Base-by-base conservation (phyloP, 2,329 filamentous ascomycete genomes). In the Trichoderma oligosporum region DNA sequence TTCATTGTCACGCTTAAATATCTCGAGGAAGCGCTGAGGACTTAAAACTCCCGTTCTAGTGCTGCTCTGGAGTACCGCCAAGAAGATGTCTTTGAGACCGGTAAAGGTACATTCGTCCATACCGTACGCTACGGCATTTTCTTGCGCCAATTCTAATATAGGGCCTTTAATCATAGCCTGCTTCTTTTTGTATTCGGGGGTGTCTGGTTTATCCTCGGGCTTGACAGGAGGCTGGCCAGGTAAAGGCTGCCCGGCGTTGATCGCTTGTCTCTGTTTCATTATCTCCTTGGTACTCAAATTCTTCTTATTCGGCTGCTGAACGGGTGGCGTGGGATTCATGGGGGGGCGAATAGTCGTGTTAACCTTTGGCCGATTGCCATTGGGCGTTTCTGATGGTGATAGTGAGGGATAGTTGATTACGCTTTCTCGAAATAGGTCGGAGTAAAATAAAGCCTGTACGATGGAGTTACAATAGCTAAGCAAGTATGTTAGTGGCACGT, bases 101-200 rank as follows among this genome's bases (percentile, higher is more conserved):
- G 93, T 96, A 69, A 97, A 99, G 3, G 96, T 86, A 60, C 90
- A 95, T 69, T 97, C 93, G 47, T 90, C 84, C 92, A 97, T 97
- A 64, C 89, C 90, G 68, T 97, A 96, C 16, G 85, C 83, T 44
- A 80, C 79, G 7, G 86, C 81, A 67, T 91, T 94, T 66, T 95
- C 90, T 65, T 88, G 86, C 48, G 87, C 84, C 72, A 97, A 82
- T 66, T 95, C 89, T 57, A 97, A 73, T 35, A 97, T 86, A 0
- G 94, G 94, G 0, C 94, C 91, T 41, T 87, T 88, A 60, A 92
- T 80, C 78, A 97, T 85, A 16, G 92, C 92, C 70, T 94, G 86
- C 75, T 96, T 97, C 79, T 99, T 99, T 76, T 97, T 97, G 75
- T 94, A 96, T 74, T 99, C 94, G 0, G 93, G 91, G 1, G 92